phyloP scores from a whole-genome alignment of 179 eudicot genomes.

The Beta macrorhiza region DNA sequence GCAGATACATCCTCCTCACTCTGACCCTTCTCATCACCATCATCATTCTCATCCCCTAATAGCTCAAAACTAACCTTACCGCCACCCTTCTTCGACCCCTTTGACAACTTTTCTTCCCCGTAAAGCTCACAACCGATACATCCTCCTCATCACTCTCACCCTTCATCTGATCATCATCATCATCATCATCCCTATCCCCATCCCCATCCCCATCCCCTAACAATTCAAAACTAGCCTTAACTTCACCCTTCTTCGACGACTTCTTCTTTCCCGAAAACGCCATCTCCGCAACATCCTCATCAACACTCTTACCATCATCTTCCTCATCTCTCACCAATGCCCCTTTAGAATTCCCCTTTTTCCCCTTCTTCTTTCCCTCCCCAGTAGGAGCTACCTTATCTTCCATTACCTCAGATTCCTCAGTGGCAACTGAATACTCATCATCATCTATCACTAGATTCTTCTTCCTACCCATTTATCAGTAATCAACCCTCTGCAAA shows the following conservation, averaged over 20 bases:
- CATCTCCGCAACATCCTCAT: slow-evolving; percentile 16
- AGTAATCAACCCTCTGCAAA: neutral
- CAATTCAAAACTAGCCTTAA: slow-evolving; percentile 48
- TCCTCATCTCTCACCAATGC: slow-evolving; percentile 24
- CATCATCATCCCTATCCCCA: neutral
- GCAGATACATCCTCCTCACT: too few species aligned
- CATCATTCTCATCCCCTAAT: too few species aligned
- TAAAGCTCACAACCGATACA: slow-evolving; percentile 27
- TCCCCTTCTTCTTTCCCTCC: slow-evolving; percentile 73
- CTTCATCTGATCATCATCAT: neutral
- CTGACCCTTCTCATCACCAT: too few species aligned
- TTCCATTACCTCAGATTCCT: slow-evolving; percentile 45
- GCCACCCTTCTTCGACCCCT: too few species aligned
- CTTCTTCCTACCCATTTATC: slow-evolving; percentile 71
- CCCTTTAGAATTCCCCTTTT: slow-evolving; percentile 57
- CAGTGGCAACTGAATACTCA: slow-evolving; percentile 66
- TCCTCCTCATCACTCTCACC: slow-evolving; percentile 45
- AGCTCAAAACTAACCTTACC: too few species aligned
- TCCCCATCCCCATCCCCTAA: slow-evolving; percentile 33
- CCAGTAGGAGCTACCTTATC: slow-evolving; percentile 40
- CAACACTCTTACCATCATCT: slow-evolving; percentile 24
- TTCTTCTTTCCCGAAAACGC: slow-evolving; percentile 57
- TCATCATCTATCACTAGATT: slow-evolving; percentile 63
- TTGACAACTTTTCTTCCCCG: too few species aligned
- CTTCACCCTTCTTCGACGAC: slow-evolving; percentile 48